Evolutionary conservation across 1,284 basidiomycete genomes (phyloP).

Genomic region (Tausonia pullulans): DNA sequence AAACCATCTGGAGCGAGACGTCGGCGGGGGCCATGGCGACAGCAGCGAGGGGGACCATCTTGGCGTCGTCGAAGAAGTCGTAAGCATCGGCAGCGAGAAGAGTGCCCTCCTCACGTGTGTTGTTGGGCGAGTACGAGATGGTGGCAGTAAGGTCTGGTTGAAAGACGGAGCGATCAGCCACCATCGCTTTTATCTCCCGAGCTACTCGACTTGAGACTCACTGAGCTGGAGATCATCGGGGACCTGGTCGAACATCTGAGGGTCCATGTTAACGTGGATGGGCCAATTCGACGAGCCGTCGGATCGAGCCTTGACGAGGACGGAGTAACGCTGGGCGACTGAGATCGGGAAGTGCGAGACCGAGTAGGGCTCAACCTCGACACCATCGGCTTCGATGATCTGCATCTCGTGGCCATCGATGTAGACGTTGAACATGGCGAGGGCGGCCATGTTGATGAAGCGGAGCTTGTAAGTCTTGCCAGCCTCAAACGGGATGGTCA

Average conservation of each 20-base stretch:
- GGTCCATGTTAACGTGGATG: slow-evolving; percentile 80
- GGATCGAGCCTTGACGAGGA: slow-evolving; percentile 80
- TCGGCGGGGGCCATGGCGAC: slow-evolving; percentile 31
- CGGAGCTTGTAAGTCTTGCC: slow-evolving; percentile 60
- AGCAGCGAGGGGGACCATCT: slow-evolving; percentile 32
- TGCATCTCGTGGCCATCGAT: slow-evolving; percentile 86
- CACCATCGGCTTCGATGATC: slow-evolving; percentile 80
- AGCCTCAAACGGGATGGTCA: slow-evolving; percentile 67
- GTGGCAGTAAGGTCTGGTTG: slow-evolving; percentile 58
- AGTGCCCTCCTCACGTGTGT: slow-evolving; percentile 19
- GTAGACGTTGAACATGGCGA: slow-evolving; percentile 63
- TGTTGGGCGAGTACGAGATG: slow-evolving; percentile 50
- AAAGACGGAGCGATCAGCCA: no score
- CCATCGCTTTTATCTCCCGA: no score
- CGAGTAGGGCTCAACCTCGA: slow-evolving; percentile 60
- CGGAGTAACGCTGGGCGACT: slow-evolving; percentile 86
- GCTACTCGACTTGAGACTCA: slow-evolving; percentile 32
- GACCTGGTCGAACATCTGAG: slow-evolving; percentile 55
- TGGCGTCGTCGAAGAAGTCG: slow-evolving; percentile 35
- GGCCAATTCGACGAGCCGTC: slow-evolving; percentile 73
- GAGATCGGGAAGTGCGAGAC: slow-evolving; percentile 60
- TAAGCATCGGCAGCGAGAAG: slow-evolving; percentile 19
- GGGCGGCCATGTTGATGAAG: slow-evolving; percentile 60
- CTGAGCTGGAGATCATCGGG: slow-evolving; percentile 62
- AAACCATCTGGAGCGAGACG: slow-evolving; percentile 32